These are phyloP conservation scores for Ceratobasidium sp. DNA, from an alignment of 1,284 basidiomycete species.

Conservation along the genomic window DNA sequence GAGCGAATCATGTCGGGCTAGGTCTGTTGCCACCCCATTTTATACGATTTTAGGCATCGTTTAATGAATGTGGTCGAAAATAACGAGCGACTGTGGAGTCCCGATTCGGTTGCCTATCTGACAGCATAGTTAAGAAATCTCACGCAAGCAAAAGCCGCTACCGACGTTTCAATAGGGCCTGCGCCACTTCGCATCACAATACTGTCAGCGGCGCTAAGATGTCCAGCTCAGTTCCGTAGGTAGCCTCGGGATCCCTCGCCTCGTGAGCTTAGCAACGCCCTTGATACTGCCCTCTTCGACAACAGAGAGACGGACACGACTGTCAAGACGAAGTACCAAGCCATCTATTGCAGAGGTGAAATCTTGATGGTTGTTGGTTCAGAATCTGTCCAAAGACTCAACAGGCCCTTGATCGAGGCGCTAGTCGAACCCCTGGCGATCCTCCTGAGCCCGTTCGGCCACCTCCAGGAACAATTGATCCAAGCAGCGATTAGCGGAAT, in stretches of 20 bases:
- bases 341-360: neutral
- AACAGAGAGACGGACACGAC: neutral
- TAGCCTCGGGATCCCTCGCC: neutral
- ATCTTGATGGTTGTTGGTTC: neutral
- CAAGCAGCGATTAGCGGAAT: neutral
- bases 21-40: neutral
- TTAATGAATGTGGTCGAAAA: neutral
- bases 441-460: neutral
- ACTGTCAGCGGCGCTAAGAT: constrained; percentile 10
- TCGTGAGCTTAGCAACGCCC: neutral
- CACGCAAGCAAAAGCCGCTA: neutral
- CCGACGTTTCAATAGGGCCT: neutral
- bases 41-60: neutral
- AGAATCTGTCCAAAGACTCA: neutral
- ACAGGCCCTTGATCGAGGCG: neutral
- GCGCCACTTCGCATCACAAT: constrained; percentile 14
- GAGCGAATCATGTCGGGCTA: neutral
- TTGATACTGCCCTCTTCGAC: too few relatives aligned
- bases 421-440: constrained; percentile 10
- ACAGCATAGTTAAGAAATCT: neutral
- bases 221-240: constrained; percentile 10
- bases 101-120: neutral
- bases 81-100: neutral
- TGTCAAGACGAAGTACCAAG: neutral
- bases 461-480: constrained; percentile 16